Base-by-base conservation (phyloP, 116 monocot species). In the Cymodocea nodosa region DNA sequence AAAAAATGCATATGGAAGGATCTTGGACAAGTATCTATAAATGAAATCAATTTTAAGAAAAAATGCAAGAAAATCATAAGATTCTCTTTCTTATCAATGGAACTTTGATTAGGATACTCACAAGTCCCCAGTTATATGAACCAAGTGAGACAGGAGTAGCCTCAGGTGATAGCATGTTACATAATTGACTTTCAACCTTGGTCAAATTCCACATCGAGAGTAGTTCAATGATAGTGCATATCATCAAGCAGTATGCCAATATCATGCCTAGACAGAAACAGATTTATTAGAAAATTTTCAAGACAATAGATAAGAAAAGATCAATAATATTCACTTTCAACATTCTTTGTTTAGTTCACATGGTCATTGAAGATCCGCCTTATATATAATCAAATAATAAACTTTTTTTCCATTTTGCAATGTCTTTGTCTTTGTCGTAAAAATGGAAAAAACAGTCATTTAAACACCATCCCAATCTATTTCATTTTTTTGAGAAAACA, bases 141-240 rank as follows among this genome's bases (percentile, higher is more conserved):
- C 65, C 76, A 59, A 98, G 84, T 19, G 92, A 98, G 23, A 92
- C 78, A 52, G 59, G 70, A 39, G 80, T 78, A 34, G 76, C 83
- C 71, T 98, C 98, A 14, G 92, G 98, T 64, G 98, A 98, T 63
- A 98, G 76, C 80, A 98, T 73, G 73, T 89, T 92, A 69, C 98
- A 92, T 40, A 98, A 75, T 5, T 89, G 80, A 69, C 89, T 75
- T 67, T 98, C 92, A 73, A 89, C 84, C 65, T 86, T 98, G 48
- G 98, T 98, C 76, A 98, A 76, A 68, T 98, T 92, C 92, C 98
- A 98, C 86, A 92, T 86, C 20, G 92, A 84, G 62, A 85, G 71
- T 73, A 98, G 89, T 70, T 98, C 98, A 63, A 86, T 39, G 67
- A 91, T 57, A 63, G 89, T 92, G 76, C 82, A 86, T 77, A 76